Conservation (phyloP, 129 eudicot species). For the Kitagawia praeruptora region DNA sequence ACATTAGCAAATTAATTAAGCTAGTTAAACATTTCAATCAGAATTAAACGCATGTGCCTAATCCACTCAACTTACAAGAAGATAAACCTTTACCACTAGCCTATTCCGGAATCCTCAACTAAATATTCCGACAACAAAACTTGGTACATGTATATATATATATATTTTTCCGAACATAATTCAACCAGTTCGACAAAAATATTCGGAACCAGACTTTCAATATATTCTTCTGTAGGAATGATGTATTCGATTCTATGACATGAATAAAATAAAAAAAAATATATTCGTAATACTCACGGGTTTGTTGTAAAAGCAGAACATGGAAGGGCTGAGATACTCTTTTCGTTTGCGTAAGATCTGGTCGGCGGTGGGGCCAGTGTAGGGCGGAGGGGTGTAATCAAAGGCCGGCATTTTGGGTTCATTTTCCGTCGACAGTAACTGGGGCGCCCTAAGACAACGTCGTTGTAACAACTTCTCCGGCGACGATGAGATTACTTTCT, state of each 20-base stretch:
- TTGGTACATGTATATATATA: too few species aligned
- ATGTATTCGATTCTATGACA: not conserved
- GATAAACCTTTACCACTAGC: not conserved
- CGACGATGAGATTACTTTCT: constrained; percentile 8
- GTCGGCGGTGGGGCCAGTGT: constrained; percentile 60
- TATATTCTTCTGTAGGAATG: too few species aligned
- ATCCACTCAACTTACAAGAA: too few species aligned
- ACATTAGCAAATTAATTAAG: not conserved
- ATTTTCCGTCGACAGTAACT: constrained; percentile 5
- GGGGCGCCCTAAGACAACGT: not conserved
- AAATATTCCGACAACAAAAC: not conserved
- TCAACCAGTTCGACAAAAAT: not conserved
- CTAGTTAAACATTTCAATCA: not conserved
- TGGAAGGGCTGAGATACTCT: constrained; percentile 80
- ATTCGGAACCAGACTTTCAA: not conserved
- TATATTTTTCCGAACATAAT: not conserved
- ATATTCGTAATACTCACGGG: constrained; percentile 31
- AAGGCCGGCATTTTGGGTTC: constrained; percentile 58
- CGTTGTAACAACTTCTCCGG: not conserved
- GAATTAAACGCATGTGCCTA: not conserved
- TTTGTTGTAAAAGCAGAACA: constrained; percentile 62
- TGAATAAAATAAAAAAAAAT: too few species aligned
- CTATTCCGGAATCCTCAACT: not conserved
- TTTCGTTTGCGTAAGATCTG: constrained; percentile 61
- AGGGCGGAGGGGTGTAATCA: constrained; percentile 74